Percentiles rank a stretch among this genome's conserved stretches.
phyloP scores from a whole-genome alignment of 805 yeast genomes.

The Myxozyma kluyveri region DNA sequence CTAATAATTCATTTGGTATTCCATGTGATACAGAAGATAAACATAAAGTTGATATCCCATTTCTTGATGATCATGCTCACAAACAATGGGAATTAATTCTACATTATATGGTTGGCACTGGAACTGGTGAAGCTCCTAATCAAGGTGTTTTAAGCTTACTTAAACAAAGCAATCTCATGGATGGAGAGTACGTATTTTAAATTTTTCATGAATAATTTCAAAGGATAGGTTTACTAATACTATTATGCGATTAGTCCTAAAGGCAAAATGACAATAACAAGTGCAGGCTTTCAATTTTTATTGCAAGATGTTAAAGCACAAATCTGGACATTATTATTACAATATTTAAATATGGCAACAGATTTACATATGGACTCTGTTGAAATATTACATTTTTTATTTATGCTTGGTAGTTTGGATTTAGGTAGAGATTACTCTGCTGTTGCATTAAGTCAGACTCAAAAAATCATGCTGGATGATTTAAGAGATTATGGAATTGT shows the following conservation, averaged over 20 bases:
- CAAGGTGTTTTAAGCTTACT: constrained; percentile 76
- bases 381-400: constrained; percentile 88
- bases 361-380: constrained; percentile 90
- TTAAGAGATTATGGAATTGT: constrained; percentile 88
- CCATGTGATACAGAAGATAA: constrained; percentile 57
- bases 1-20: constrained; percentile 72
- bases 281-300: constrained; percentile 89
- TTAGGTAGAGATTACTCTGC: constrained; percentile 82
- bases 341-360: constrained; percentile 82
- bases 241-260: neutral
- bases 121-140: constrained; percentile 64
- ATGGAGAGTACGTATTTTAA: constrained; percentile 36
- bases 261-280: constrained; percentile 64
- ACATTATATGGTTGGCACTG: constrained; percentile 97
- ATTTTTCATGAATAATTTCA: neutral
- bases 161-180: constrained; percentile 84
- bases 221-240: constrained; percentile 2
- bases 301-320: constrained; percentile 91
- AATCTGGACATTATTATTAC: constrained; percentile 86
- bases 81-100: constrained; percentile 91
- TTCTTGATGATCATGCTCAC: constrained; percentile 75
- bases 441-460: constrained; percentile 70
- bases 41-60: constrained; percentile 57
- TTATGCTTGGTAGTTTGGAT: constrained; percentile 89
- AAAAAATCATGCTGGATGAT: constrained; percentile 81